phyloP scores from a whole-genome alignment of 257 asterid genomes.

The Schizonepeta tenuifolia region DNA sequence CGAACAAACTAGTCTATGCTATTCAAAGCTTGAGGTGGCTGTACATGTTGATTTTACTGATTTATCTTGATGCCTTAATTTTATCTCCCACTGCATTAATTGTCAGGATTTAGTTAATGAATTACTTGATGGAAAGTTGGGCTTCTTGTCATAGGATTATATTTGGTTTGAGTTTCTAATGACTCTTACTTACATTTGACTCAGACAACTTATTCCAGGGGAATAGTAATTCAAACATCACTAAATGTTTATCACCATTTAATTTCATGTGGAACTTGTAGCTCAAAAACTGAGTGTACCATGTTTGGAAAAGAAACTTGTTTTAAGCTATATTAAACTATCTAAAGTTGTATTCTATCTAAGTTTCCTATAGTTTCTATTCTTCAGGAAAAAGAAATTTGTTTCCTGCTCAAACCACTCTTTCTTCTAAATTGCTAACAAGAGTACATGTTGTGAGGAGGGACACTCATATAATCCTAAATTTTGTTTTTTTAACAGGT shows the following conservation, averaged over 20 bases:
- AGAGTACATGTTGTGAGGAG: not conserved
- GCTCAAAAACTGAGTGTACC: not conserved
- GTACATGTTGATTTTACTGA: not conserved
- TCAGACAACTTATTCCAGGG: not conserved
- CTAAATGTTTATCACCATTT: not conserved
- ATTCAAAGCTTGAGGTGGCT: not conserved
- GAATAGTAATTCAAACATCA: not conserved
- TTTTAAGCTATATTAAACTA: not conserved
- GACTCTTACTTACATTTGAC: not conserved
- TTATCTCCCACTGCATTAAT: not conserved
- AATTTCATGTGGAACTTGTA: constrained; percentile 1
- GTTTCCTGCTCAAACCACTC: not conserved
- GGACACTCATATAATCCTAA: constrained; percentile 17
- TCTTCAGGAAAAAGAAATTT: not conserved
- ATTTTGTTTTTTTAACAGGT: constrained; percentile 58
- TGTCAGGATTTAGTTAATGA: not conserved
- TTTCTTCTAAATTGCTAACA: constrained; percentile 8
- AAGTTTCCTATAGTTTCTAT: constrained; percentile 1
- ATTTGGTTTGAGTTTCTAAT: not conserved
- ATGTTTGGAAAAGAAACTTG: not conserved
- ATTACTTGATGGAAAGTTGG: no score
- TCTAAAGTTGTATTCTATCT: constrained; percentile 2
- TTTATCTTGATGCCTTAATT: not conserved
- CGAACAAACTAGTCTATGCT: not conserved
- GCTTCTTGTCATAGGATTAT: not conserved